phyloP scores from a whole-genome alignment of 2,329 filamentous ascomycete species.

The Aspergillus bombycis region DNA sequence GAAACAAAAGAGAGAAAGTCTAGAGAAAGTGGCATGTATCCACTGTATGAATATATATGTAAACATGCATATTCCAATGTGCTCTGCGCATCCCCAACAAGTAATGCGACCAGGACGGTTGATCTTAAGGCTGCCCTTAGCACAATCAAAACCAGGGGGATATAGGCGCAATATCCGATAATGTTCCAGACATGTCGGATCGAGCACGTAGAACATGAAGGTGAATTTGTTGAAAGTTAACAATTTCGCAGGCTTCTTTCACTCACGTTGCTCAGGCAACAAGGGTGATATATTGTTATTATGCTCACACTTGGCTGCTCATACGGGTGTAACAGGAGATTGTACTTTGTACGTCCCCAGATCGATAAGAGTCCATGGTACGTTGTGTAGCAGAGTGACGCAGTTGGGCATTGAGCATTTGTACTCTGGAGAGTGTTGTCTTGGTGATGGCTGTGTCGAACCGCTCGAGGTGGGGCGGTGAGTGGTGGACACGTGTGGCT shows the following conservation, averaged over 20 bases:
- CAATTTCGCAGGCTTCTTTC: not conserved
- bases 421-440: not conserved
- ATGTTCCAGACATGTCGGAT: not conserved
- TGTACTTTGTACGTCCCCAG: not conserved
- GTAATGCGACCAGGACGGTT: not conserved
- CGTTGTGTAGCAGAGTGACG: not conserved
- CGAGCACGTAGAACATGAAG: not conserved
- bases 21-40: not conserved
- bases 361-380: not conserved
- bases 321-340: no score
- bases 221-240: not conserved
- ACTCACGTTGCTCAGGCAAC: not conserved
- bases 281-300: not conserved
- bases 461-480: not conserved
- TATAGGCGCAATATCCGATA: not conserved
- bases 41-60: not conserved
- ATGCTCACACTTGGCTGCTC: not conserved
- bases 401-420: not conserved
- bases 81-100: not conserved
- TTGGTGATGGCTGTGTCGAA: not conserved
- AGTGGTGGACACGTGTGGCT: not conserved
- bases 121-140: not conserved
- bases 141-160: not conserved
- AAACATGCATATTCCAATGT: not conserved
- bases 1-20: not conserved